Conservation (phyloP, 805 yeast species). For the Saccharomyces kudriavzevii region DNA sequence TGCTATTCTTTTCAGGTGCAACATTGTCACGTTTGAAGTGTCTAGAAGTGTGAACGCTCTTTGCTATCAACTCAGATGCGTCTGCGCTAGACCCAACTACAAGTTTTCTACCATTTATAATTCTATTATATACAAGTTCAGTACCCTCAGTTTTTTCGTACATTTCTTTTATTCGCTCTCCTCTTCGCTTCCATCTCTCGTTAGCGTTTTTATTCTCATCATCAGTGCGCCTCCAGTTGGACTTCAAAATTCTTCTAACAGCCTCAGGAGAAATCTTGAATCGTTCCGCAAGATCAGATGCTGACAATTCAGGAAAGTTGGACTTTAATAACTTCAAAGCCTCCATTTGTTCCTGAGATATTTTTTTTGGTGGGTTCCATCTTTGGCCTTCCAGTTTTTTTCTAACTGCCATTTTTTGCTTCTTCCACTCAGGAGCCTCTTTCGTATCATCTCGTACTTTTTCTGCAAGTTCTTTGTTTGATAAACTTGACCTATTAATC, state of each 20-base stretch:
- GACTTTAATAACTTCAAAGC: slow-evolving; percentile 50
- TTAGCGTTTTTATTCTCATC: slow-evolving; percentile 39
- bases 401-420: slow-evolving; percentile 54
- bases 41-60: neutral
- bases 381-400: slow-evolving; percentile 50
- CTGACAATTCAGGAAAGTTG: slow-evolving; percentile 51
- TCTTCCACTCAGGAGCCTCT: slow-evolving; percentile 57
- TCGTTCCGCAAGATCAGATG: slow-evolving; percentile 50
- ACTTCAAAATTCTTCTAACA: slow-evolving; percentile 66
- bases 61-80: neutral
- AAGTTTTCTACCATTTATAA: neutral
- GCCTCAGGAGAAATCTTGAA: slow-evolving; percentile 77
- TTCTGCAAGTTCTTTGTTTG: slow-evolving; percentile 2
- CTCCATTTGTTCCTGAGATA: slow-evolving; percentile 63
- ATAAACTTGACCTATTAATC: slow-evolving; percentile 13
- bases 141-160: slow-evolving; percentile 2
- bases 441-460: slow-evolving; percentile 13
- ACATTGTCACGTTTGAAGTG: neutral
- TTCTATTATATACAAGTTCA: neutral
- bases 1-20: neutral
- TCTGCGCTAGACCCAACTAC: neutral
- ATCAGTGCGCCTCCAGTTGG: slow-evolving; percentile 66
- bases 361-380: slow-evolving; percentile 61
- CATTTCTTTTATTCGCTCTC: slow-evolving; percentile 31
- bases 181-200: slow-evolving; percentile 48